Base-by-base conservation (phyloP, 495 filamentous ascomycete species). In the Hypoxylon lienhwacheense region DNA sequence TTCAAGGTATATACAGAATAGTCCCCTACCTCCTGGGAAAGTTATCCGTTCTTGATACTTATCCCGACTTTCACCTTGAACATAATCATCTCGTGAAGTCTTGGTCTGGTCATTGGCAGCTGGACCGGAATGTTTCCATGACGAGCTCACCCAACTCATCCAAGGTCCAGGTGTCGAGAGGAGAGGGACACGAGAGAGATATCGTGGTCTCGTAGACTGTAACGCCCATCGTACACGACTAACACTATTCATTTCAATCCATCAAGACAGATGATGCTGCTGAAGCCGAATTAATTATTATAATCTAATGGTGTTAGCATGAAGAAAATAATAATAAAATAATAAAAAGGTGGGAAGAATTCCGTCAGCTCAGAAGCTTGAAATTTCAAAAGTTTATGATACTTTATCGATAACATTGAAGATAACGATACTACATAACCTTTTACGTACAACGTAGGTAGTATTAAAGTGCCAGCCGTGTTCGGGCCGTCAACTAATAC, bases 171-270 rank as follows among this genome's bases (percentile, higher is more conserved):
- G 12, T 12, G 28, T 36, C n/a, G 20, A 25, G 26, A 37, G 11
- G 20, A 45, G 26, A 12, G 37, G 26, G 34, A 47, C 55, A 55
- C 59, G 26, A 12, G 37, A 28, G 34, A 47, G 53, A 55, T 61
- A 8, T 45, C 43, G 63, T 59, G 63, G 45, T 41, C 55, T 66
- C 54, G 40, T 25, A 44, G 57, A 61, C 42, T 52, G 33, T 19
- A 62, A 39, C 31, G 62, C 49, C 61, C 55, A 43, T 61, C 53
- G 34, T 22, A 67, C 53, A 54, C 56, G 53, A 64, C 58, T 51
- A 20, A 60, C 46, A 59, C 56, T 56, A 57, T 60, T 61, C 66
- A 68, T 68, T 50, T 68, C 66, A 68, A 51, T 43, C 60, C 66
- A 68, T 68, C 46, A 54, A 64, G 59, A 52, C 41, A 32, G 51